Conservation (phyloP, 148 eudicot species). For the Gaultheria prostrata region DNA sequence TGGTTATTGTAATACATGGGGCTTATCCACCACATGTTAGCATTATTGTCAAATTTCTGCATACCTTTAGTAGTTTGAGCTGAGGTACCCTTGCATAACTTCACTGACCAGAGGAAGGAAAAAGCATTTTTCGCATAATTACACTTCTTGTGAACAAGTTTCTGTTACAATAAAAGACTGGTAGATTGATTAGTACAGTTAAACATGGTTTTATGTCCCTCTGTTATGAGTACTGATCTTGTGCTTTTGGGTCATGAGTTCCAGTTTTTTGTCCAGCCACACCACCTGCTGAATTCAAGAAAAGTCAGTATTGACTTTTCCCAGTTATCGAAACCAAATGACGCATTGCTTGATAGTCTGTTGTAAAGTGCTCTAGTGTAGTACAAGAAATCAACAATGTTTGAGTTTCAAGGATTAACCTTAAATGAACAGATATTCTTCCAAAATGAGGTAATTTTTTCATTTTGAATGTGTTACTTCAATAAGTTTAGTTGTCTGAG, state of each 20-base stretch:
- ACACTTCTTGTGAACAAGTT: background rate
- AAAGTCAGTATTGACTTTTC: background rate
- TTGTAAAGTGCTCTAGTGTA: background rate
- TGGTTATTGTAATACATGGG: background rate
- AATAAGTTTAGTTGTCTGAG: background rate
- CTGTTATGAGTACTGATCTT: background rate
- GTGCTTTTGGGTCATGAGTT: background rate
- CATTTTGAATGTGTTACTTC: background rate
- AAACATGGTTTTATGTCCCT: background rate
- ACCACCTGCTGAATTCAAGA: background rate
- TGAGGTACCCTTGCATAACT: background rate
- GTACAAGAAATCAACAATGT: background rate
- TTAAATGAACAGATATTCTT: background rate
- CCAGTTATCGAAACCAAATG: background rate
- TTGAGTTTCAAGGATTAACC: background rate
- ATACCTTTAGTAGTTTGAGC: background rate
- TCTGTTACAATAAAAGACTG: background rate
- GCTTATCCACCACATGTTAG: background rate
- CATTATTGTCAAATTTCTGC: slow-evolving; percentile 1
- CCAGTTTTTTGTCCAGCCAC: background rate
- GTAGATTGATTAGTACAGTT: background rate
- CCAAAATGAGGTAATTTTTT: background rate
- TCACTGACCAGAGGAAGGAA: background rate
- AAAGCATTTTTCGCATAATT: background rate
- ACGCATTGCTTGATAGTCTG: background rate